These are phyloP conservation scores for Metschnikowia bowlesiae DNA, from an alignment of 805 yeast species.

Conservation along the genomic window DNA sequence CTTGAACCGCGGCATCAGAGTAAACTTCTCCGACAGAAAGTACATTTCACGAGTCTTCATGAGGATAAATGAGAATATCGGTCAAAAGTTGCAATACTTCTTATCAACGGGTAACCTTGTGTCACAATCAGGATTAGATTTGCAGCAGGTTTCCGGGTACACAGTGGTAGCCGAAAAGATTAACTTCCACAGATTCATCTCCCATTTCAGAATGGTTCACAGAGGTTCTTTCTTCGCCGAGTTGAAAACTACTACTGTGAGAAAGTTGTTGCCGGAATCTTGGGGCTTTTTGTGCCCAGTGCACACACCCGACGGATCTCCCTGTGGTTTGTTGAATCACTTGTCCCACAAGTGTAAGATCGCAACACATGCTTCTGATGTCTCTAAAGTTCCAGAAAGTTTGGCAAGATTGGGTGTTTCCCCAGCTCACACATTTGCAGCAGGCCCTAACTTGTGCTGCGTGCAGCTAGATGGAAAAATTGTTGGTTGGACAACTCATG, in stretches of 20 bases:
- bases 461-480: constrained; percentile 91
- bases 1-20: constrained; percentile 71
- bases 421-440: constrained; percentile 73
- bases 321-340: constrained; percentile 97
- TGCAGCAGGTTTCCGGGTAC: constrained; percentile 96
- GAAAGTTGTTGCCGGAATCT: constrained; percentile 93
- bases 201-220: constrained; percentile 99
- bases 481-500: constrained; percentile 91
- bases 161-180: constrained; percentile 99
- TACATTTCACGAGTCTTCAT: constrained; percentile 75
- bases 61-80: constrained; percentile 88
- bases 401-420: constrained; percentile 74
- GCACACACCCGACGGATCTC: constrained; percentile 99
- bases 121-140: constrained; percentile 93
- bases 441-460: constrained; percentile 85
- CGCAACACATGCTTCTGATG: constrained; percentile 73
- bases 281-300: constrained; percentile 99
- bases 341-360: constrained; percentile 92
- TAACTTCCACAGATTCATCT: constrained; percentile 91
- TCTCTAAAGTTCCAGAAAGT: constrained; percentile 61
- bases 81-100: constrained; percentile 90
- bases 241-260: constrained; percentile 92
- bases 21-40: constrained; percentile 78
- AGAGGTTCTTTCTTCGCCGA: constrained; percentile 99
- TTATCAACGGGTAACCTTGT: constrained; percentile 95